Evolutionary conservation across 306 rosid species (phyloP).

Genomic region (Mucuna pruriens): DNA sequence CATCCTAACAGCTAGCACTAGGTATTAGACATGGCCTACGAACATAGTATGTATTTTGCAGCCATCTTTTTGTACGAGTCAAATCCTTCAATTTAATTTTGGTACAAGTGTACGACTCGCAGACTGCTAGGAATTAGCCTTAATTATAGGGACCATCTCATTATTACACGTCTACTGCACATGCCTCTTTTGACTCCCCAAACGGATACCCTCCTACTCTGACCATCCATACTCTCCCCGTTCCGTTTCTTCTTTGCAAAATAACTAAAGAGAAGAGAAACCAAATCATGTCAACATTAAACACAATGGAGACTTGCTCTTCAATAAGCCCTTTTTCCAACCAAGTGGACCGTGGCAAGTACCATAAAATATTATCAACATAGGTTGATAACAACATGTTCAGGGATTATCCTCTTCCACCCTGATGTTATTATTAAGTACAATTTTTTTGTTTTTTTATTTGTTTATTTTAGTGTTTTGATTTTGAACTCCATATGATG

Average conservation of each 20-base stretch:
- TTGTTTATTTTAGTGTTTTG: not conserved
- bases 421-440: not conserved
- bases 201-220: not conserved
- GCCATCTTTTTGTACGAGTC: not conserved
- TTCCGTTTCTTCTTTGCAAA: constrained; percentile 4
- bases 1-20: not conserved
- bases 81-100: constrained; percentile 13
- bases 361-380: not conserved
- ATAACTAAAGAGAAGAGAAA: not conserved
- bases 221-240: not conserved
- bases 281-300: not conserved
- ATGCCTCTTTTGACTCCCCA: not conserved
- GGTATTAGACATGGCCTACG: not conserved
- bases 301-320: not conserved
- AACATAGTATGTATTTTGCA: not conserved
- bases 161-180: not conserved
- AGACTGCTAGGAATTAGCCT: constrained; percentile 16
- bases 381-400: not conserved
- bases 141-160: constrained; percentile 28
- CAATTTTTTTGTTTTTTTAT: not conserved
- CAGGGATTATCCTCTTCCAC: not conserved
- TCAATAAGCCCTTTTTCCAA: not conserved
- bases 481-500: not conserved
- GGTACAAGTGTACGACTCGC: constrained; percentile 34
- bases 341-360: not conserved